A percentile compares a stretch with the other conserved stretches of the same genome.
phyloP scores from a whole-genome alignment of 1,139 yeast species.

The Kodamaea fungicola region DNA sequence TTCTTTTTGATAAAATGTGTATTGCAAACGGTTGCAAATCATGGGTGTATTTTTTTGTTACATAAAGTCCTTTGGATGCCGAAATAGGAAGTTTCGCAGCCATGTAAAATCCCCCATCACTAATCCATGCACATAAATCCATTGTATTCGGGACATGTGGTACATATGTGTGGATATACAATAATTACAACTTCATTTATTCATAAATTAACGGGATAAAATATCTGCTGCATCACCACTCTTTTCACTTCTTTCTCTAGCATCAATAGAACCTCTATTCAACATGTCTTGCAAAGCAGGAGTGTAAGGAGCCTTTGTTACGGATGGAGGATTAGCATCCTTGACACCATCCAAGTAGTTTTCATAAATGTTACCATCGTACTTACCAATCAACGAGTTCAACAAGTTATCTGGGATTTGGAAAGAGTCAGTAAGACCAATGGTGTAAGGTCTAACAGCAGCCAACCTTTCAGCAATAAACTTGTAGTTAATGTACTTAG shows the following conservation, averaged over 20 bases:
- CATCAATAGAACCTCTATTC: conserved; percentile 35
- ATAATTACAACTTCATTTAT: too few relatives aligned
- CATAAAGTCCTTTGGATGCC: conserved; percentile 4
- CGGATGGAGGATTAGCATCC: conserved; percentile 32
- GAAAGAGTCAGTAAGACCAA: conserved; percentile 49
- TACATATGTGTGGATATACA: too few relatives aligned
- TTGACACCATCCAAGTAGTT: conserved; percentile 42
- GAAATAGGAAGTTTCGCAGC: conserved; percentile 1
- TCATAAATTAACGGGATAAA: conserved; percentile 22
- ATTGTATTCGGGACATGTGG: too few relatives aligned
- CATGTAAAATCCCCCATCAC: too few relatives aligned
- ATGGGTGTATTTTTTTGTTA: background rate
- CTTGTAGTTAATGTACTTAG: conserved; percentile 29
- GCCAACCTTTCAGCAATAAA: conserved; percentile 33
- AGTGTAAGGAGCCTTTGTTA: conserved; percentile 41
- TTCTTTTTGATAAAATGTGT: background rate
- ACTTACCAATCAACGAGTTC: conserved; percentile 42
- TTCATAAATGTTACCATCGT: conserved; percentile 46
- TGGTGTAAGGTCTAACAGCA: conserved; percentile 42
- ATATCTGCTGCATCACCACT: conserved; percentile 25
- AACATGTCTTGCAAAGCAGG: conserved; percentile 33
- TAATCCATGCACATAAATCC: too few relatives aligned
- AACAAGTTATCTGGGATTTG: conserved; percentile 43
- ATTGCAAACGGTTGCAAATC: background rate
- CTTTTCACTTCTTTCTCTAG: conserved; percentile 40